Percentiles rank a stretch among this genome's conserved stretches.
phyloP scores from a whole-genome alignment of 352 stramenopile genomes.

The Pelagophyceae sp. region DNA sequence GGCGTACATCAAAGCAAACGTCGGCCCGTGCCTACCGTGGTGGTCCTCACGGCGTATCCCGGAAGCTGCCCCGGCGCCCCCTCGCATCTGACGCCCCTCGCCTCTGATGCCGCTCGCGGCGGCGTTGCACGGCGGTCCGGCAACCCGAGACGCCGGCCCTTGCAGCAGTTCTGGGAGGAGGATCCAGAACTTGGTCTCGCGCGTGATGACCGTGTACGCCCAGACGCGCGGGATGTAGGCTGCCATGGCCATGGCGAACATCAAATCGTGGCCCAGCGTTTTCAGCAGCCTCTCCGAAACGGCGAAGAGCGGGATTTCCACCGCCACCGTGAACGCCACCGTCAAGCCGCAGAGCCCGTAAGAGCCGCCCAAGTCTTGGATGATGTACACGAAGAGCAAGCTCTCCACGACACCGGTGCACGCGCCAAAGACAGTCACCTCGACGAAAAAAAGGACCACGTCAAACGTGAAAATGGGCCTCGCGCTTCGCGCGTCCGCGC shows the following conservation, averaged over 20 bases:
- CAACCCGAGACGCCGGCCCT: neutral
- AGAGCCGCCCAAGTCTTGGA: neutral
- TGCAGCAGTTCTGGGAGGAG: neutral
- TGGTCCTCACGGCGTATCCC: too few species aligned
- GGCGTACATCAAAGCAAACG: neutral
- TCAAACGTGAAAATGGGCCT: neutral
- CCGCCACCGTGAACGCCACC: neutral
- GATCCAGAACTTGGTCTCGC: neutral
- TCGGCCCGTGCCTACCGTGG: slow-evolving; percentile 8
- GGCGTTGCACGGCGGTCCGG: too few species aligned
- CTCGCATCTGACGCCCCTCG: too few species aligned
- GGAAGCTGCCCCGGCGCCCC: too few species aligned
- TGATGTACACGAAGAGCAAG: neutral
- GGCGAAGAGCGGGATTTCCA: neutral
- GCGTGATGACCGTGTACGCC: neutral
- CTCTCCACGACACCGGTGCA: neutral
- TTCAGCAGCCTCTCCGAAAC: neutral
- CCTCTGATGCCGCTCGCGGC: too few species aligned
- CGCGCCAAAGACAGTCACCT: neutral
- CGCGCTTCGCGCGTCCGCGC: too few species aligned
- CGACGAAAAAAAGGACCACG: neutral
- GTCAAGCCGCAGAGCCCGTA: neutral
- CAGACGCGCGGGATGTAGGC: neutral
- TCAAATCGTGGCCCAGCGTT: neutral
- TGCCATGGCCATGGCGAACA: neutral